Base-by-base conservation (phyloP, 352 stramenopile genomes). In the Plasmopara viticola region DNA sequence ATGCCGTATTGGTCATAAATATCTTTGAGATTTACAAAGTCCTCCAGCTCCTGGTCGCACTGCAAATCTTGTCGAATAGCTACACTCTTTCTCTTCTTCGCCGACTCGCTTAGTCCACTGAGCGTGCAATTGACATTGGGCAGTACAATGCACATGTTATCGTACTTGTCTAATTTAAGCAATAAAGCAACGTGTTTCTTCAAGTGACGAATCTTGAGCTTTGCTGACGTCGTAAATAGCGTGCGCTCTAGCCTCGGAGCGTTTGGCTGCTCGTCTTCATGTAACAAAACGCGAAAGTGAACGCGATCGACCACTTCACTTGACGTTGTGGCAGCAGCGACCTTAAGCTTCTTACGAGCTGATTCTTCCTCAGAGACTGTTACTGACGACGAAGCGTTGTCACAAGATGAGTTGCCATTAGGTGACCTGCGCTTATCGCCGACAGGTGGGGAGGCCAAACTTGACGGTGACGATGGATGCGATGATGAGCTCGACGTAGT, bases 1-100 rank as follows among this genome's bases (percentile, higher is more conserved):
- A 79, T 83, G 44, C 65, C 72, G 57, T 89, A 91, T 65, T 91
- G 80, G 54, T 85, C 60, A 73, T 91, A 91, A 76, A 91, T 83
- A 73, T 88, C 80, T 51, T 74, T 68, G 49, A 91, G 65, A 38
- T 62, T 78, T 45, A 88, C 60, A 56, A 72, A 84, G 62, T 87
- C 68, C 47, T 87, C 71, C 7, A 89, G 64, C 56, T 88, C 76
- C 37, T 91, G 80, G 53, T 91, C 78, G 45, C 72, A 87, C 44
- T 69, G 66, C 54, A 91, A 53, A 47, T 91, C 80, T 35, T 83
- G 73, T 29, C 80, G 75, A 47, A 86, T 70, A 13, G 56, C 53
- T 13, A 64, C 43, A 33, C 42, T 61, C 40, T 50, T 57, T 39
- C 34, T 40, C 0, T 44, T 53, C n/a, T 61, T 62, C 6, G 51